phyloP scores from a whole-genome alignment of 176 grass and related monocot species.

The Carex scoparia region DNA sequence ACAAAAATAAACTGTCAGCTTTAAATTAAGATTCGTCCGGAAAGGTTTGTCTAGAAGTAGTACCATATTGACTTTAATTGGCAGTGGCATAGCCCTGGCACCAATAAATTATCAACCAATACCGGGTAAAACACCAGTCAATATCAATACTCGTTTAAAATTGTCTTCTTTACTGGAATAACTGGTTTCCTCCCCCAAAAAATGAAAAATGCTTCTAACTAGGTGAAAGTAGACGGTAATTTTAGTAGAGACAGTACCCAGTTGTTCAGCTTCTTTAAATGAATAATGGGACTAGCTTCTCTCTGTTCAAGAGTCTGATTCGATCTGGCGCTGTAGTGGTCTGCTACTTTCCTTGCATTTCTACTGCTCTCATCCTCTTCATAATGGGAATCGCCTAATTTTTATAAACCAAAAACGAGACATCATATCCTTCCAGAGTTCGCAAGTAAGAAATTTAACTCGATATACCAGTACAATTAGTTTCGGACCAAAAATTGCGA shows the following conservation, averaged over 20 bases:
- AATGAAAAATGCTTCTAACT: neutral
- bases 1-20: neutral
- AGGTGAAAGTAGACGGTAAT: neutral
- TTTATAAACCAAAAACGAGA: neutral
- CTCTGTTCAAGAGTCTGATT: conserved; percentile 97
- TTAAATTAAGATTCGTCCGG: neutral
- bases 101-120: neutral
- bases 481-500: neutral
- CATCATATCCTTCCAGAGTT: neutral
- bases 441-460: neutral
- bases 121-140: neutral
- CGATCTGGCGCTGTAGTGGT: conserved; percentile 93
- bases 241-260: conserved; percentile 43
- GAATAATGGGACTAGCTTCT: conserved; percentile 95
- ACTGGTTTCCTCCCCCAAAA: neutral
- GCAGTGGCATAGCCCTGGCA: neutral
- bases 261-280: conserved; percentile 98
- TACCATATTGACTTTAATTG: neutral
- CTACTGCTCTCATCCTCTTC: conserved; percentile 40
- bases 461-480: neutral
- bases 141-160: neutral
- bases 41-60: neutral
- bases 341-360: conserved; percentile 56
- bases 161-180: neutral
- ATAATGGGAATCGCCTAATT: conserved; percentile 10